Conservation (phyloP, 2,329 filamentous ascomycete genomes). For the Lachnellula arida region DNA sequence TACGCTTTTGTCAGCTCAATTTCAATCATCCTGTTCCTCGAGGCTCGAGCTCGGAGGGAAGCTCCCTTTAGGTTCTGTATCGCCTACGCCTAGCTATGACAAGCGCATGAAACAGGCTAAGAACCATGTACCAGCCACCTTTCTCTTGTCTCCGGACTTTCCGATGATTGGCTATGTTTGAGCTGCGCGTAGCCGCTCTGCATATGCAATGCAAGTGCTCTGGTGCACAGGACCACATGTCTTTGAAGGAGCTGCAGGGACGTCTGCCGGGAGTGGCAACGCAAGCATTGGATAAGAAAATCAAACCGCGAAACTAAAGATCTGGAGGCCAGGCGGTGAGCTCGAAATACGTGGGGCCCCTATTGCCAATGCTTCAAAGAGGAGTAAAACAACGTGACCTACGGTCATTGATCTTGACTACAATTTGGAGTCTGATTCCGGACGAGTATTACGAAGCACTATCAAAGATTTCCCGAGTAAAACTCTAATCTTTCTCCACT, state of each 20-base stretch:
- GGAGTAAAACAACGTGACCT: conserved; percentile 24
- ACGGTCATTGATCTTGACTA: conserved; percentile 7
- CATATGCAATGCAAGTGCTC: conserved; percentile 32
- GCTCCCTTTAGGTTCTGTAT: conserved; percentile 7
- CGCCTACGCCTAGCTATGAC: conserved; percentile 4
- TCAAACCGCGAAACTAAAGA: conserved; percentile 1
- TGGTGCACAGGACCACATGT: conserved; percentile 26
- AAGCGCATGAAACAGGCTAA: conserved; percentile 30
- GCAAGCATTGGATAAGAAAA: conserved; percentile 9
- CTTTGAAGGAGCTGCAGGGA: conserved; percentile 30
- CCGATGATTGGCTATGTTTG: conserved; percentile 26
- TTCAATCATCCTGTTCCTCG: background rate
- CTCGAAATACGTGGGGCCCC: conserved; percentile 30
- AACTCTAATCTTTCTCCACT: conserved; percentile 10
- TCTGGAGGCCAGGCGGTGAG: conserved; percentile 24
- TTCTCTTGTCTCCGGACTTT: conserved; percentile 13
- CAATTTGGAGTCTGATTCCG: conserved; percentile 6
- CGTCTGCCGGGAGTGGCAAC: conserved; percentile 28
- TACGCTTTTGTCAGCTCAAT: background rate
- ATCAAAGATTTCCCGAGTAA: conserved; percentile 8
- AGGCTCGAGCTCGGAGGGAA: background rate
- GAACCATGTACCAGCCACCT: conserved; percentile 18
- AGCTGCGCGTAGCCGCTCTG: conserved; percentile 29
- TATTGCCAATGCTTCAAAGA: conserved; percentile 29
- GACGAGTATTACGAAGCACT: conserved; percentile 8